Base-by-base conservation (phyloP, 2,329 filamentous ascomycete species). In the Cucurbitaria berberidis region DNA sequence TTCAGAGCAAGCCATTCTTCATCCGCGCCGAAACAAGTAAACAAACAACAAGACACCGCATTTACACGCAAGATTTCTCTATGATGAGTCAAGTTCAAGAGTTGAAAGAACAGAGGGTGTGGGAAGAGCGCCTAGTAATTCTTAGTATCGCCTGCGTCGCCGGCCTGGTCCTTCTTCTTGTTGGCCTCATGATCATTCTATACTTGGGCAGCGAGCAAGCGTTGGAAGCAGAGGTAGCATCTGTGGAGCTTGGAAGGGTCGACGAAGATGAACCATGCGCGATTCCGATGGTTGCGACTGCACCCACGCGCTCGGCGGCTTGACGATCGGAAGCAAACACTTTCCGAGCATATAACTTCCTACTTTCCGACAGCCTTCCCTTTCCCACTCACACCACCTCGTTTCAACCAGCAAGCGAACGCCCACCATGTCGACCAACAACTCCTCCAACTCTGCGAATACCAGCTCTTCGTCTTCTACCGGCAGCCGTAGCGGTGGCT, bases 401-500 rank as follows among this genome's bases (percentile, higher is more conserved):
- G n/a, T n/a, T n/a, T n/a, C 27, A 54, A 13, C 22, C 46, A 50
- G 51, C 36, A 21, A 45, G 40, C 18, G 43, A 53, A 32, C 27
- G 29, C 38, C 40, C 47, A 34, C 41, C 11, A 45, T 45, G 43
- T 19, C 43, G 13, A 38, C 22, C 32, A 55, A 52, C 48, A 44
- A 55, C n/a, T 16, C n/a, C 18, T 36, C 34, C 3, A 26, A 18
- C 2, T 57, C 55, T 26, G 57, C 36, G 18, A 39, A 22, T 9
- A 39, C 61, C 30, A 45, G 39, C 52, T 59, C 55, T 22, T 44
- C 56, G 27, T 43, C 54, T 10, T 7, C 60, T 19, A 46, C 45
- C 43, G 59, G 29, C 26, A 53, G 49, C 38, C 41, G 57, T 51
- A 21, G 32, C 16, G 52, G 55, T 62, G 63, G 59, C 51, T 80